Evolutionary conservation across 306 rosid species (phyloP).

Genomic region (Geum urbanum): DNA sequence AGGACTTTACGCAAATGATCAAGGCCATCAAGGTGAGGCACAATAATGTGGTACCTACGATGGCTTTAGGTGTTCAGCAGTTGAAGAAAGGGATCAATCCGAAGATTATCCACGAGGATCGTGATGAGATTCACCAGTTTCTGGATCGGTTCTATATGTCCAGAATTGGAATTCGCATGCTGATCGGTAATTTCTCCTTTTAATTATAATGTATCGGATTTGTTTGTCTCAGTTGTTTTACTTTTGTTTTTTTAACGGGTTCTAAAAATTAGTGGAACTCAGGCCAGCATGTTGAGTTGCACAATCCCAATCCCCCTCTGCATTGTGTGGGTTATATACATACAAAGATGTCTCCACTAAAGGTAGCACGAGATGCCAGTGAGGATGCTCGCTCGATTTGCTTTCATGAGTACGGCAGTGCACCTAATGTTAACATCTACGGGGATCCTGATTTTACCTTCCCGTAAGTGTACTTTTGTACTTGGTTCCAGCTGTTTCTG

Average conservation of each 20-base stretch:
- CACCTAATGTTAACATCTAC: conserved; percentile 65
- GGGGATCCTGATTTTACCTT: conserved; percentile 86
- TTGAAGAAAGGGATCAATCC: conserved; percentile 66
- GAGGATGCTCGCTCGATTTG: conserved; percentile 89
- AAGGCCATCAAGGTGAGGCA: conserved; percentile 96
- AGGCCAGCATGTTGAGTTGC: conserved; percentile 99
- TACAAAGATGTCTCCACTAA: conserved; percentile 84
- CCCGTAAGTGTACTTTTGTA: conserved; percentile 60
- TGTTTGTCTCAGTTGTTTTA: conserved; percentile 2
- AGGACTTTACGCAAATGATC: conserved; percentile 72
- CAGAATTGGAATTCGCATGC: conserved; percentile 98
- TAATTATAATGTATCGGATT: conserved; percentile 13
- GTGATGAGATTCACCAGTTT: conserved; percentile 79
- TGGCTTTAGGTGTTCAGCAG: conserved; percentile 97
- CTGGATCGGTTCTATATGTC: conserved; percentile 97
- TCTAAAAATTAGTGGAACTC: conserved; percentile 32
- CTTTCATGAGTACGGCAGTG: conserved; percentile 76
- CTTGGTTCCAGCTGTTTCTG: conserved; percentile 14
- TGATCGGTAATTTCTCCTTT: conserved; percentile 59
- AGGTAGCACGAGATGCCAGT: conserved; percentile 65
- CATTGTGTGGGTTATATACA: conserved; percentile 80
- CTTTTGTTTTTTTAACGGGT: conserved; percentile 4
- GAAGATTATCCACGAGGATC: conserved; percentile 51
- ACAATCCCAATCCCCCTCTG: conserved; percentile 84
- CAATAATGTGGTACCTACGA: conserved; percentile 92